Evolutionary conservation across 23 red algal species (phyloP).

Genomic region (Pyropia haitanensis): DNA sequence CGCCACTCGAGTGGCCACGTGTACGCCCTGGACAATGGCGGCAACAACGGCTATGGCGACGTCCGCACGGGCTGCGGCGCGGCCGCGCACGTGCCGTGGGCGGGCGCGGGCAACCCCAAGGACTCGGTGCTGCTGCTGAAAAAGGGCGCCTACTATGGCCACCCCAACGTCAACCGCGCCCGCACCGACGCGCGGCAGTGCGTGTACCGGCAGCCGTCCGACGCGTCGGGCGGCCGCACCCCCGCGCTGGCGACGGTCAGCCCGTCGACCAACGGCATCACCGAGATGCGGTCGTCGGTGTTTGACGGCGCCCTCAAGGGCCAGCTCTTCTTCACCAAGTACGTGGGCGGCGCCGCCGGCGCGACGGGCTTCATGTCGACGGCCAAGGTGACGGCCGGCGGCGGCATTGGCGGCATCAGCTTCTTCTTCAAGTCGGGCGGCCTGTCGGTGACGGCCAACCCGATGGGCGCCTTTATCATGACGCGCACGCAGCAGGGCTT

Average conservation of each 20-base stretch:
- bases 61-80: slow-evolving; percentile 27
- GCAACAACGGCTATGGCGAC: slow-evolving; percentile 49
- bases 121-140: slow-evolving; percentile 32
- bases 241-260: slow-evolving; percentile 15
- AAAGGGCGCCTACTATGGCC: slow-evolving; percentile 41
- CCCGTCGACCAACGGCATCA: slow-evolving; percentile 45
- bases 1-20: slow-evolving; percentile 21
- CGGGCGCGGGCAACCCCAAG: neutral
- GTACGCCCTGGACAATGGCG: slow-evolving; percentile 54
- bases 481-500: too few species aligned
- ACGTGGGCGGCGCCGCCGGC: slow-evolving; percentile 24
- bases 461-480: too few species aligned
- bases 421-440: too few species aligned
- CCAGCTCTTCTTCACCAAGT: slow-evolving; percentile 35
- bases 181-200: slow-evolving; percentile 46
- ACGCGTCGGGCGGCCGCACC: slow-evolving; percentile 3
- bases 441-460: too few species aligned
- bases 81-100: slow-evolving; percentile 4
- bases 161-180: slow-evolving; percentile 56
- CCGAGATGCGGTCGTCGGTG: slow-evolving; percentile 26
- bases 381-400: neutral
- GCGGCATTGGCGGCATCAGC: too few species aligned
- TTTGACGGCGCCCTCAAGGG: slow-evolving; percentile 36
- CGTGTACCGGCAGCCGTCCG: slow-evolving; percentile 1
- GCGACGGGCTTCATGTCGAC: slow-evolving; percentile 12